phyloP scores from a whole-genome alignment of 2,329 filamentous ascomycete species.

The Nemania sp. region DNA sequence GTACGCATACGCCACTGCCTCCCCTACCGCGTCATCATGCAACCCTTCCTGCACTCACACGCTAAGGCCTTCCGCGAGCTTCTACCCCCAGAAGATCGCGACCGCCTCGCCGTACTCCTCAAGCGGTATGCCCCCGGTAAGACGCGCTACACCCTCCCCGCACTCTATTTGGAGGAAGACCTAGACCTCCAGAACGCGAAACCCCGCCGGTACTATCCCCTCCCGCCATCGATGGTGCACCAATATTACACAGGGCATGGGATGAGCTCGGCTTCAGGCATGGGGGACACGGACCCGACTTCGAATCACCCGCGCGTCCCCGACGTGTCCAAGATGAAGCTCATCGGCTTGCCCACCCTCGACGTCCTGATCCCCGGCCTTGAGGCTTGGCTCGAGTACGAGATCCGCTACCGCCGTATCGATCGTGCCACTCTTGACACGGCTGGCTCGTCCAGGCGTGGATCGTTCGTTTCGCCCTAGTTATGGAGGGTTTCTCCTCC shows the following conservation, averaged over 20 bases:
- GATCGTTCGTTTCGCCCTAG: slow-evolving; percentile 11
- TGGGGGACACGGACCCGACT: slow-evolving; percentile 9
- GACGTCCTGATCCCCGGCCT: slow-evolving; percentile 61
- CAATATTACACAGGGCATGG: slow-evolving; percentile 12
- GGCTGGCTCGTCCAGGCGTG: slow-evolving; percentile 35
- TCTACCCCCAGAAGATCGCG: slow-evolving; percentile 51
- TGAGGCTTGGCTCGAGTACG: slow-evolving; percentile 62
- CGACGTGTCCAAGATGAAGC: slow-evolving; percentile 50
- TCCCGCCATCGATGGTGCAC: neutral
- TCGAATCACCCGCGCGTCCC: slow-evolving; percentile 29
- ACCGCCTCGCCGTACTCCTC: slow-evolving; percentile 58
- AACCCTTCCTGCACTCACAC: slow-evolving; percentile 59
- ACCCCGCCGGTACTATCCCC: slow-evolving; percentile 40
- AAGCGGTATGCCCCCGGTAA: slow-evolving; percentile 66
- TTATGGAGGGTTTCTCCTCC: too few species aligned
- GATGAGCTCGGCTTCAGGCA: neutral
- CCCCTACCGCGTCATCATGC: slow-evolving; percentile 57
- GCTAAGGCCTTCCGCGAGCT: slow-evolving; percentile 62
- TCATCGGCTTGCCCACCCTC: slow-evolving; percentile 67
- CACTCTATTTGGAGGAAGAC: slow-evolving; percentile 61
- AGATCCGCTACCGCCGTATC: slow-evolving; percentile 64
- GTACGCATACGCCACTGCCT: slow-evolving; percentile 61
- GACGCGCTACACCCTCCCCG: slow-evolving; percentile 67
- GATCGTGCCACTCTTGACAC: slow-evolving; percentile 56
- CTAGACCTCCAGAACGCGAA: slow-evolving; percentile 42